Evolutionary conservation across 78 protist species (phyloP).

Genomic region (Dictyostelium capitatum): DNA sequence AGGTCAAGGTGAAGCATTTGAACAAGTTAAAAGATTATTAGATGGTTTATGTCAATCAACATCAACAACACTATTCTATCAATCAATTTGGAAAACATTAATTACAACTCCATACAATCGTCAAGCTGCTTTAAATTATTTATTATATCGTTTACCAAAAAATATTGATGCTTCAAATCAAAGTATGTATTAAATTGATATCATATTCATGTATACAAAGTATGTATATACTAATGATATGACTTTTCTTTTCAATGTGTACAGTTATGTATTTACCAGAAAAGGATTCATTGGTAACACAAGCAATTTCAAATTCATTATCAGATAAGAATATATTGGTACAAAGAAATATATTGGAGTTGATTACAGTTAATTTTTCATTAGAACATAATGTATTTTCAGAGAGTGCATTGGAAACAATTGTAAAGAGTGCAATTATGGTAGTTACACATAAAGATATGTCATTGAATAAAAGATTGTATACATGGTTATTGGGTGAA

Average conservation of each 20-base stretch:
- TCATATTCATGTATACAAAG: neutral
- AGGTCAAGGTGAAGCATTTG: conserved; percentile 62
- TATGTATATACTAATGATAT: neutral
- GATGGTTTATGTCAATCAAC: conserved; percentile 48
- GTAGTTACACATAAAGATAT: conserved; percentile 57
- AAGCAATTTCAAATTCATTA: conserved; percentile 44
- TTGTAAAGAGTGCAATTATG: conserved; percentile 51
- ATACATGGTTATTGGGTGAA: conserved; percentile 64
- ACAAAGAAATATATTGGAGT: conserved; percentile 66
- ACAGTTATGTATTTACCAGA: conserved; percentile 67
- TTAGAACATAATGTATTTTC: conserved; percentile 34
- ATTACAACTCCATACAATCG: conserved; percentile 63
- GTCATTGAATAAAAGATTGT: conserved; percentile 70
- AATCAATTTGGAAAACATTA: conserved; percentile 71
- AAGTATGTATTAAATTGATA: conserved; percentile 3
- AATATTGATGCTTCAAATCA: conserved; percentile 37
- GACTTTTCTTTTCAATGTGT: neutral
- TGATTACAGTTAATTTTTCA: conserved; percentile 59
- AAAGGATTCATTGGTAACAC: conserved; percentile 62
- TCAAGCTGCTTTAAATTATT: conserved; percentile 27
- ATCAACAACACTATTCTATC: conserved; percentile 65
- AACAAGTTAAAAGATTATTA: conserved; percentile 38
- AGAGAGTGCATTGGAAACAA: conserved; percentile 1
- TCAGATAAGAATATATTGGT: conserved; percentile 25
- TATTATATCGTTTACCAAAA: conserved; percentile 47